phyloP scores from a whole-genome alignment of 176 grass and related monocot genomes.

The Oryza nivara region DNA sequence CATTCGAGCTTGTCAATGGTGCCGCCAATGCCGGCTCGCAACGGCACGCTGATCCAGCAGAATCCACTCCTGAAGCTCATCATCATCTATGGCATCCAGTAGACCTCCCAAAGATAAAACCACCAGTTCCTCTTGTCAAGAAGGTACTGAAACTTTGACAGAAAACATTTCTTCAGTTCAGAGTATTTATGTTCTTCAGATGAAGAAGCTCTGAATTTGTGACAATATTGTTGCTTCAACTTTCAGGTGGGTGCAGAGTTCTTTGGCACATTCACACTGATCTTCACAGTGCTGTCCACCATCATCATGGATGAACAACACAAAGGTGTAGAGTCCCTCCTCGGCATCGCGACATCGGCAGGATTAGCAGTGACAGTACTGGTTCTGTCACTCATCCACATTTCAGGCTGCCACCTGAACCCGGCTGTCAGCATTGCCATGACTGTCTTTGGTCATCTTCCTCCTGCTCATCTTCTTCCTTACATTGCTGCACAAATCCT shows the following conservation, averaged over 20 bases:
- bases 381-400: slow-evolving; percentile 58
- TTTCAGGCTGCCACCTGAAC: slow-evolving; percentile 78
- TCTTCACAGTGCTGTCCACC: slow-evolving; percentile 60
- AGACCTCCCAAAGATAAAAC: slow-evolving; percentile 6
- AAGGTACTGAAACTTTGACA: slow-evolving; percentile 22
- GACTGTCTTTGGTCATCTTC: slow-evolving; percentile 52
- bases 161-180: neutral
- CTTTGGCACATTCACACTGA: slow-evolving; percentile 66
- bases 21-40: neutral
- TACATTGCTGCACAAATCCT: slow-evolving; percentile 61
- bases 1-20: slow-evolving; percentile 14
- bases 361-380: slow-evolving; percentile 57
- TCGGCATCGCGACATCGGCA: slow-evolving; percentile 51
- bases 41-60: neutral
- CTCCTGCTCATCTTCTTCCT: slow-evolving; percentile 39
- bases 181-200: neutral
- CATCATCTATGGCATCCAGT: slow-evolving; percentile 11
- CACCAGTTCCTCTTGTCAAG: slow-evolving; percentile 29
- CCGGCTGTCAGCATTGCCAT: slow-evolving; percentile 72
- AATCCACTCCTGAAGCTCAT: neutral
- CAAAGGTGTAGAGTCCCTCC: slow-evolving; percentile 38
- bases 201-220: neutral
- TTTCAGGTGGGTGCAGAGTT: slow-evolving; percentile 55
- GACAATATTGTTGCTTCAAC: neutral
- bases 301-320: slow-evolving; percentile 68